Evolutionary conservation across 2,329 filamentous ascomycete genomes (phyloP).

Genomic region (Diaporthe vaccinii): DNA sequence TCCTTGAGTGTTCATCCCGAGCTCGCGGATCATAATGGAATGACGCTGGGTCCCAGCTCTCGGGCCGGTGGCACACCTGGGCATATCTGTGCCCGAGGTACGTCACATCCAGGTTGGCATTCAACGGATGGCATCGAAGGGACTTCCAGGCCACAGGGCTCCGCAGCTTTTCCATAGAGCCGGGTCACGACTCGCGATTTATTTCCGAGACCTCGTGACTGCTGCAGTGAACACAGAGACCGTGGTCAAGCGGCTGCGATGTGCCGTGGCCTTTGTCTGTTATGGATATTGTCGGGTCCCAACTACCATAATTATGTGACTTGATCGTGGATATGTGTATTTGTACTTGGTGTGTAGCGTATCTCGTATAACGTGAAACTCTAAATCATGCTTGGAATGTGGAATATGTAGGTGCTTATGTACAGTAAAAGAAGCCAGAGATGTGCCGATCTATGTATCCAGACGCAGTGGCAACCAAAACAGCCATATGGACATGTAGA

Average conservation of each 20-base stretch:
- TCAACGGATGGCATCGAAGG: not conserved
- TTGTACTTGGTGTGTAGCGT: not conserved
- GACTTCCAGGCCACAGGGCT: not conserved
- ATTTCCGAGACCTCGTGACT: not conserved
- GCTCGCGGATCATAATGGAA: not conserved
- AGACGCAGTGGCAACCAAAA: not conserved
- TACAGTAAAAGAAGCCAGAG: not conserved
- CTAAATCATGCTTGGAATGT: conserved; percentile 1
- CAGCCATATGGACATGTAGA: not conserved
- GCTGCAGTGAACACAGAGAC: not conserved
- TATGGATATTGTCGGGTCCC: too few species aligned
- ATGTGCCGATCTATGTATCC: not conserved
- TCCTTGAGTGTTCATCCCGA: not conserved
- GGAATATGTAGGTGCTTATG: not conserved
- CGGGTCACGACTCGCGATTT: not conserved
- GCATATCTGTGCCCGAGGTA: not conserved
- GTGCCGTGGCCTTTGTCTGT: not conserved
- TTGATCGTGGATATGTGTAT: not conserved
- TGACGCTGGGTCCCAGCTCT: not conserved
- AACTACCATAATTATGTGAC: not conserved
- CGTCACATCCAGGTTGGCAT: not conserved
- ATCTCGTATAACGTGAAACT: not conserved
- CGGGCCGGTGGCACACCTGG: not conserved
- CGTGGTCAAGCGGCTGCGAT: not conserved
- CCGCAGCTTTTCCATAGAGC: not conserved